phyloP scores from a whole-genome alignment of 2,329 filamentous ascomycete genomes.

The Trichoderma sp. region DNA sequence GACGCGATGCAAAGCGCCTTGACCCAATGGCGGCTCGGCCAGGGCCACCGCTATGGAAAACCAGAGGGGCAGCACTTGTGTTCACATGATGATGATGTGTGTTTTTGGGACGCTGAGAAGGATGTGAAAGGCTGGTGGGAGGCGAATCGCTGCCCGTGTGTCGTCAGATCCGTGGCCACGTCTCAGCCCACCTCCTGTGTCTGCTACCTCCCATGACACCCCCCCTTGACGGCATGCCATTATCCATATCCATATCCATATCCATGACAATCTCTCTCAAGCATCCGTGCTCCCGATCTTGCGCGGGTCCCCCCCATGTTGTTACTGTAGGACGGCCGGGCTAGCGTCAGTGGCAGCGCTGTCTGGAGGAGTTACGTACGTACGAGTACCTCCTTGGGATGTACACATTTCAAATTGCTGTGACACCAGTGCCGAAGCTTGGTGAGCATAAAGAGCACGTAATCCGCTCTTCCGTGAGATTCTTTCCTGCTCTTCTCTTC shows the following conservation, averaged over 20 bases:
- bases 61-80: neutral
- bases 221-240: neutral
- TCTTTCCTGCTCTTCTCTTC: neutral
- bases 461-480: constrained; percentile 24
- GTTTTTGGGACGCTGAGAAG: neutral
- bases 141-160: constrained; percentile 7
- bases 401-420: neutral
- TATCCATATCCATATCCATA: neutral
- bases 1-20: neutral
- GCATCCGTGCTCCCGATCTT: constrained; percentile 16
- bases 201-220: neutral
- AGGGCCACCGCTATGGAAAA: neutral
- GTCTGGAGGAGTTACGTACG: neutral
- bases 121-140: neutral
- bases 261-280: neutral
- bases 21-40: neutral
- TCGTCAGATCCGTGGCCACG: constrained; percentile 17
- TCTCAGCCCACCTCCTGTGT: constrained; percentile 14
- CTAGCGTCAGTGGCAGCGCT: constrained; percentile 10
- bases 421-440: constrained; percentile 5
- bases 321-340: neutral
- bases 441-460: constrained; percentile 29
- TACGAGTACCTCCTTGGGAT: constrained; percentile 1
- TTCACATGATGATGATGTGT: constrained; percentile 6
- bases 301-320: constrained; percentile 10